A percentile compares a stretch with the other conserved stretches of the same genome.
Evolutionary conservation across 2,329 filamentous ascomycete species (phyloP).

Genomic region (Gnomoniopsis sp.): DNA sequence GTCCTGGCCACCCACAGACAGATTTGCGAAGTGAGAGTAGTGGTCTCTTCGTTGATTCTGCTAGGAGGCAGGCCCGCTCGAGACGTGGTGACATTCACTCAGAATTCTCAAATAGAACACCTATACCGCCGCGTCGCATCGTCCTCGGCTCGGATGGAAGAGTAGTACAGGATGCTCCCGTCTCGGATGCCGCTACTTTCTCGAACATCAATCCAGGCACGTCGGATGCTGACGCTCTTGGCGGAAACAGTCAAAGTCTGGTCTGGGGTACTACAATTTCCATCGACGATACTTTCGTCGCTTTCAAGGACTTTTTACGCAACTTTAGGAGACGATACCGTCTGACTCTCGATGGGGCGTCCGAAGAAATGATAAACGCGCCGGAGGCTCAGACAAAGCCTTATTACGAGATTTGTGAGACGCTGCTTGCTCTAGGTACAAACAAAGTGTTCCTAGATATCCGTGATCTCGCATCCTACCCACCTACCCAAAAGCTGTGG

Average conservation of each 20-base stretch:
- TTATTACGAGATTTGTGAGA: slow-evolving; percentile 81
- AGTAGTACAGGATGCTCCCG: slow-evolving; percentile 51
- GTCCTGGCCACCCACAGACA: slow-evolving; percentile 69
- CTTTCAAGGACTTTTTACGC: slow-evolving; percentile 87
- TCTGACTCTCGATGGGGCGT: slow-evolving; percentile 82
- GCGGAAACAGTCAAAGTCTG: slow-evolving; percentile 74
- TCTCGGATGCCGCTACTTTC: slow-evolving; percentile 59
- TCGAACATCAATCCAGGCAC: slow-evolving; percentile 72
- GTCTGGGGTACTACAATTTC: slow-evolving; percentile 99
- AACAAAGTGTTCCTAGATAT: slow-evolving; percentile 85
- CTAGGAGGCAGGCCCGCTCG: slow-evolving; percentile 36
- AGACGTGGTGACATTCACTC: slow-evolving; percentile 83
- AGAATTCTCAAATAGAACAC: slow-evolving; percentile 61
- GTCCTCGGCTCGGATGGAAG: slow-evolving; percentile 58
- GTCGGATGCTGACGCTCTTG: slow-evolving; percentile 85
- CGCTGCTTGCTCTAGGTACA: slow-evolving; percentile 84
- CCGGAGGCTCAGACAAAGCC: slow-evolving; percentile 75
- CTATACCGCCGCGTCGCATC: slow-evolving; percentile 50
- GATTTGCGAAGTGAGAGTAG: slow-evolving; percentile 81
- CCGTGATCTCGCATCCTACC: slow-evolving; percentile 86
- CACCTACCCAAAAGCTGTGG: slow-evolving; percentile 89
- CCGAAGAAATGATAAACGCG: slow-evolving; percentile 67
- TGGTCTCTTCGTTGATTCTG: slow-evolving; percentile 74
- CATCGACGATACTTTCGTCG: slow-evolving; percentile 79
- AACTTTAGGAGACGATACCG: slow-evolving; percentile 94